Conservation (phyloP, 148 eudicot genomes). For the Polygonum aviculare region DNA sequence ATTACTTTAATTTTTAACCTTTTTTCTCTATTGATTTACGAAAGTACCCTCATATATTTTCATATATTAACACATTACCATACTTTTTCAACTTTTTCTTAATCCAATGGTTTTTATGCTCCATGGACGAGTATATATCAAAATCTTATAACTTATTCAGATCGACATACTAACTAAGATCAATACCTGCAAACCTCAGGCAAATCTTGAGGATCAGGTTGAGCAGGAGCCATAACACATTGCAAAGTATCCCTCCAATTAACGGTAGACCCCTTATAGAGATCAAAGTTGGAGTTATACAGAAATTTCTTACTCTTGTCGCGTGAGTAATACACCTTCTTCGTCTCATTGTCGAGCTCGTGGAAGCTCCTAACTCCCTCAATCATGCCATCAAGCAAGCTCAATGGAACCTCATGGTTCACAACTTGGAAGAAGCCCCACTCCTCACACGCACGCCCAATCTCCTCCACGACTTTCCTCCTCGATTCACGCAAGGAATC, state of each 20-base stretch:
- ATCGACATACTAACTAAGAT: not conserved
- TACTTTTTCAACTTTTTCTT: no score
- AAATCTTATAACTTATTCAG: not conserved
- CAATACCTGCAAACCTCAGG: conserved; percentile 34
- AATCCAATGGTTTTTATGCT: no score
- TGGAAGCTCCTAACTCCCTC: conserved; percentile 23
- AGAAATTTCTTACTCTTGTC: conserved; percentile 15
- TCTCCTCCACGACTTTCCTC: conserved; percentile 10
- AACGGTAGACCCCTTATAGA: conserved; percentile 15
- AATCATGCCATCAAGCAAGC: conserved; percentile 15
- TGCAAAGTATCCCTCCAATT: conserved; percentile 35
- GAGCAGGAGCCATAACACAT: conserved; percentile 16
- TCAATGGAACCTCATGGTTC: conserved; percentile 12
- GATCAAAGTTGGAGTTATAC: conserved; percentile 24
- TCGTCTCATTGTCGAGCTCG: conserved; percentile 28
- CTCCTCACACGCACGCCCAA: conserved; percentile 5
- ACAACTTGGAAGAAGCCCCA: conserved; percentile 28
- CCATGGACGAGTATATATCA: no score
- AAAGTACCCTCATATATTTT: no score
- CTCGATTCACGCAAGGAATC: not conserved
- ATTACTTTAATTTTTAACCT: no score
- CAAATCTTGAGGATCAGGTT: conserved; percentile 23
- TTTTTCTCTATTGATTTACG: no score
- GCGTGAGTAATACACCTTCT: conserved; percentile 24
- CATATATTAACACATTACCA: no score